Evolutionary conservation across 164 flowering plant species (phyloP).

Genomic region (Warburgia ugandensis): DNA sequence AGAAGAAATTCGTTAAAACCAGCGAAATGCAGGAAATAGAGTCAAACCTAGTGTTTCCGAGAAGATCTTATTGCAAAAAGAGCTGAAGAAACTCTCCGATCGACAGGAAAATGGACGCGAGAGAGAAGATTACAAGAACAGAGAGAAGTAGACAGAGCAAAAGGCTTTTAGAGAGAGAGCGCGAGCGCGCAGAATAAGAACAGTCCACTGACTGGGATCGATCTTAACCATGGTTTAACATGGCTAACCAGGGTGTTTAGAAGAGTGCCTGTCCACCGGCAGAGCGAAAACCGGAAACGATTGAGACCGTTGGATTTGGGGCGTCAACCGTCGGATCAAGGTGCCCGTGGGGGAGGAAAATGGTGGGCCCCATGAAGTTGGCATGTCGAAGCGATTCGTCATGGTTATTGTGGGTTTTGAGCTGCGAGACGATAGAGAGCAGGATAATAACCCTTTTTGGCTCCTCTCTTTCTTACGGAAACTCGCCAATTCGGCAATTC

Average conservation of each 20-base stretch:
- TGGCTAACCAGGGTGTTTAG: too few species aligned
- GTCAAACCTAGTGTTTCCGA: constrained; percentile 8
- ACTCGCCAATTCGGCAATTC: too few species aligned
- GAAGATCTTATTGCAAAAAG: background rate
- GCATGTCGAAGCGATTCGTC: too few species aligned
- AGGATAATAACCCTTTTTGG: too few species aligned
- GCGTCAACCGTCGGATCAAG: constrained; percentile 38
- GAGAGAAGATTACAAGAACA: background rate
- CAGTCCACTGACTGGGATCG: background rate
- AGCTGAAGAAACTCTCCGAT: background rate
- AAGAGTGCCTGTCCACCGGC: constrained; percentile 12
- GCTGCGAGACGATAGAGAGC: too few species aligned
- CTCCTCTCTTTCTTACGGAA: too few species aligned
- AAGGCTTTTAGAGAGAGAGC: background rate
- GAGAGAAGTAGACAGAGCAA: background rate
- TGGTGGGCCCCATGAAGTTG: too few species aligned
- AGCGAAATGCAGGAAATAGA: background rate
- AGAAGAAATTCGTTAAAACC: constrained; percentile 1
- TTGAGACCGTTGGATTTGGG: constrained; percentile 32
- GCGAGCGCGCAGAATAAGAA: background rate
- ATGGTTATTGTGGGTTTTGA: too few species aligned
- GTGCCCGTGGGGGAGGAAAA: too few species aligned
- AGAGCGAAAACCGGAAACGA: constrained; percentile 30
- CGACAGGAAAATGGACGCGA: background rate
- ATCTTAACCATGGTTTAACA: background rate